Percentiles rank a stretch among this genome's conserved stretches.
phyloP scores from a whole-genome alignment of 306 rosid species.

The Corylus avellana region DNA sequence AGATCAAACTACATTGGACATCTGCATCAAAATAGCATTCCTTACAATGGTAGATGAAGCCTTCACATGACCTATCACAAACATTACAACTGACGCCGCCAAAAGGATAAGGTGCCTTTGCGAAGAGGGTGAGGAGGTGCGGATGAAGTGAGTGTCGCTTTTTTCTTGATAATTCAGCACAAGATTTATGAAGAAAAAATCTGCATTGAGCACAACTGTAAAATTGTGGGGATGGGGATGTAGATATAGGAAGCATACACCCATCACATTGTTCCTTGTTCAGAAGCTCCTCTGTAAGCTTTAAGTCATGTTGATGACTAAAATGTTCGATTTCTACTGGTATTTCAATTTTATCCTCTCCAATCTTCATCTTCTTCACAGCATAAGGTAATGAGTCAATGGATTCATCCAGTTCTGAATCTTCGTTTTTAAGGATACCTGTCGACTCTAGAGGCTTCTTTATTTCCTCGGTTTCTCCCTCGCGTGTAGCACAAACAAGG shows the following conservation, averaged over 20 bases:
- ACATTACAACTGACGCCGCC: no score
- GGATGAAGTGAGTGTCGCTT: background rate
- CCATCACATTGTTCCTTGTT: background rate
- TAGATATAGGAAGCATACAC: background rate
- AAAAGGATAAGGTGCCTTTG: no score
- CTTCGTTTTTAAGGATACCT: no score
- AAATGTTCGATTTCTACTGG: background rate
- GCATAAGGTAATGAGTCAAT: background rate
- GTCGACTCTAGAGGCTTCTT: no score
- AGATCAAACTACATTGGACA: background rate
- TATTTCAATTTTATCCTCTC: background rate
- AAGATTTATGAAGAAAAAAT: background rate
- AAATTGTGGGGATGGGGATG: background rate
- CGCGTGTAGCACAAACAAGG: background rate
- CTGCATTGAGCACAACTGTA: background rate
- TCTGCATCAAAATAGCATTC: background rate
- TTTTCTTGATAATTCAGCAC: background rate
- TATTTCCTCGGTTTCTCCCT: background rate
- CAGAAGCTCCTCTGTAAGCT: background rate
- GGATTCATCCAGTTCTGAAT: background rate
- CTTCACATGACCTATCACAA: fast-evolving
- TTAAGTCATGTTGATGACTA: background rate
- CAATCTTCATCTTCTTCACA: background rate
- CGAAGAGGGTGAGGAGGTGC: background rate
- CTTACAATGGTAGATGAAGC: background rate